Base-by-base conservation (phyloP, 129 eudicot genomes). In the Daucus carota region DNA sequence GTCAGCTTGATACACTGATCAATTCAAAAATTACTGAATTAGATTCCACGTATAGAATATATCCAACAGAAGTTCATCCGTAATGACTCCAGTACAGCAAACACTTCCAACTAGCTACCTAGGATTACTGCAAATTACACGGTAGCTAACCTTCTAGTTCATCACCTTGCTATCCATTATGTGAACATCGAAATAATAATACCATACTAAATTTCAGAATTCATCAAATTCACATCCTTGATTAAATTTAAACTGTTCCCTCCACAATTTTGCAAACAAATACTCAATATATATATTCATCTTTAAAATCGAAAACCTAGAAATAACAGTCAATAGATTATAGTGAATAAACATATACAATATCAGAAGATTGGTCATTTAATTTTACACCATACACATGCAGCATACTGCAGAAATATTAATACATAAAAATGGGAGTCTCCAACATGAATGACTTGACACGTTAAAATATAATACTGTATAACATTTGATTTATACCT, bases 1-100 rank as follows among this genome's bases (percentile, higher is more conserved):
- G 67, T 76, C 79, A 73, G 96, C 93, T 78, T 93, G 98, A 83
- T 88, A 92, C 20, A 83, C 97, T 93, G 81, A 78, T 63, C 75
- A 57, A 48, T 36, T 73, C 50, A 71, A 60, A 68, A 77, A 5
- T 15, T 28, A 66, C 18, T 24, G 29, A 12, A 41, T 70, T 14
- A 71, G 24, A 41, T 70, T 17, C 34, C 5, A 17, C 24, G 28
- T 41, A 22, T 38, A 36, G 12, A 20, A 70, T 22, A 41, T 8
- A 70, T 26, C 74, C 3, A 41, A 70, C 52, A 70, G 3, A 5
- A 70, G 29, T 68, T 68, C 73, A 68, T 36, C 22, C 73, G 22
- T 36, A 69, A 69, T 28, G 20, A 18, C n/a, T 40, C 14, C 31
- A 18, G 26, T 13, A 70, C 22, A 17, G 44, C 6, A 36, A 70